A percentile compares a stretch with the other conserved stretches of the same genome.
Conservation (phyloP, 768 basidiomycete species). For the Xerocomellus intermedius region DNA sequence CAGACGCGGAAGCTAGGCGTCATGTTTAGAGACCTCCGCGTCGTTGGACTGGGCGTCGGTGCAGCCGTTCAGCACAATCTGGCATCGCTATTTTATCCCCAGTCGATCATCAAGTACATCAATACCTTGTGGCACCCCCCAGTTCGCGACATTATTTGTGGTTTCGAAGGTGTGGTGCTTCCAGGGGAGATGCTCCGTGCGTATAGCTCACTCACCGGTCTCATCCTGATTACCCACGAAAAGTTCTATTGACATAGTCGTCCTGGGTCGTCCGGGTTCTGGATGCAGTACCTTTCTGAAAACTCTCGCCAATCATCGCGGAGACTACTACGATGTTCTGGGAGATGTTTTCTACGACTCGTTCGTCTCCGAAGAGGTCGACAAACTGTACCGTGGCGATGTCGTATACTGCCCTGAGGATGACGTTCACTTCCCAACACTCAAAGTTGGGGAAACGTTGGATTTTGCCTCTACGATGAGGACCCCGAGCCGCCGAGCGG, state of each 20-base stretch:
- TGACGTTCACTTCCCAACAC: slow-evolving; percentile 24
- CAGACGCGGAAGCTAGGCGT: slow-evolving; percentile 47
- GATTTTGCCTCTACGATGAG: slow-evolving; percentile 53
- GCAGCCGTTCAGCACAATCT: slow-evolving; percentile 49
- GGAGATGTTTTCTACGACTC: slow-evolving; percentile 47
- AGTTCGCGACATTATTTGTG: slow-evolving; percentile 57
- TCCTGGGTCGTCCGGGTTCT: slow-evolving; percentile 80
- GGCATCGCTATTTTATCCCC: slow-evolving; percentile 50
- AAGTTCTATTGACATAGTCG: slow-evolving; percentile 45
- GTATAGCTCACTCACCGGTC: slow-evolving; percentile 32
- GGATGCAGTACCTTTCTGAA: slow-evolving; percentile 52
- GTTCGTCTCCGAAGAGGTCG: slow-evolving; percentile 43
- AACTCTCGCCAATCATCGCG: slow-evolving; percentile 46
- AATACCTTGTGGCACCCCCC: slow-evolving; percentile 56
- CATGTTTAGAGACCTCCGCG: slow-evolving; percentile 49
- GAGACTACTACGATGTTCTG: slow-evolving; percentile 40
- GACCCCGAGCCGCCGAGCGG: slow-evolving; percentile 33
- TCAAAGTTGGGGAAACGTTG: slow-evolving; percentile 49
- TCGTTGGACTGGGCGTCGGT: slow-evolving; percentile 47
- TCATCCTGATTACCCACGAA: background rate
- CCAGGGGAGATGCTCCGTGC: slow-evolving; percentile 76
- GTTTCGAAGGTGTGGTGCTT: slow-evolving; percentile 62
- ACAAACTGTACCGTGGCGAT: slow-evolving; percentile 46
- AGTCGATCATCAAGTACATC: slow-evolving; percentile 37
- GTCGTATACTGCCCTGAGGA: slow-evolving; percentile 40